Evolutionary conservation across 2,329 filamentous ascomycete species (phyloP), one percentile per base, ranked within the genome.

Genomic region (Trichoderma atrobrunneum): DNA sequence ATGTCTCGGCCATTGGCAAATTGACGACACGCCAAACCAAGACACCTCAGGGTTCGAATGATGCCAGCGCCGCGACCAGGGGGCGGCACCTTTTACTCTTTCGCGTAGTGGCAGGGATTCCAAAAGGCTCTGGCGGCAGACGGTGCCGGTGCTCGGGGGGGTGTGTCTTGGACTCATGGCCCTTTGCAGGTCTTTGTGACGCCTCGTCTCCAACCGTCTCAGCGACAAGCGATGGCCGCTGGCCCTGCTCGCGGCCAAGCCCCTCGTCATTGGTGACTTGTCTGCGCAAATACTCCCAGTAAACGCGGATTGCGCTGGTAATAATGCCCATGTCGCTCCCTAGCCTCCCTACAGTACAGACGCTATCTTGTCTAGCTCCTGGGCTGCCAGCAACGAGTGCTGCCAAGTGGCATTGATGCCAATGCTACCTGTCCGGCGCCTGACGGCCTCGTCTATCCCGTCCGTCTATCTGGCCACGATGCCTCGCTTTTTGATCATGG

Each of bases 111-210:
- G 18, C 73, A 74, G 56, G 73, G 73, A 61, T 74, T 30, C 61
- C 60, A 21, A 30, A 30, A 43, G 21, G 18, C 21, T 54, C 36
- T 64, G 68, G 72, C 73, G 73, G 73, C 69, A 72, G 72, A 68
- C 48, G 59, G 57, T 73, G 30, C 73, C 72, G 67, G 74, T 64
- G 32, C 56, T 73, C 60, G 71, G 71, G 73, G 70, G 59, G 59
- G 59, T 59, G 63, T 67, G 51, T 39, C 14, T 16, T 43, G 34
- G 32, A 34, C 32, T 66, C 30, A 56, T 57, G 48, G 24, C 43
- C 59, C 12, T 28, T 28, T 48, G 21, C 14, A 16, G 5, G 16
- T 60, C 26, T 54, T 56, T 54, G 43, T 68, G 70, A 70, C 71
- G 66, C 63, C 57, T 62, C 48, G 36, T 26, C 36, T 48, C 36